Evolutionary conservation across 352 stramenopile genomes (phyloP).

Genomic region (Phytopythium helicoides): DNA sequence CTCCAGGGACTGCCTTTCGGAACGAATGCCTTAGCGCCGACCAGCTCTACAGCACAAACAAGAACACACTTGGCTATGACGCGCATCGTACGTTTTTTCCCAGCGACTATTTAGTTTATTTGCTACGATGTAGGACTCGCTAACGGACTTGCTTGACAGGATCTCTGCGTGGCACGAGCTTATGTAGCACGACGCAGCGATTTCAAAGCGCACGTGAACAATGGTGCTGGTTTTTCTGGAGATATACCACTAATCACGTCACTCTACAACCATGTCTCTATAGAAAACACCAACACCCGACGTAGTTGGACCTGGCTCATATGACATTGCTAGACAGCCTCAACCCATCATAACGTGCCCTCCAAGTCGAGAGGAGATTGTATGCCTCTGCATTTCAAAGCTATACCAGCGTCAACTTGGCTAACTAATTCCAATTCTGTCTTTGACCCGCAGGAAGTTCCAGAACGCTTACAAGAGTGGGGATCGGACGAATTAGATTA

Average conservation of each 20-base stretch:
- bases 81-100: constrained; percentile 57
- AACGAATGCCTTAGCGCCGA: constrained; percentile 62
- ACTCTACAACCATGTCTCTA: constrained; percentile 3
- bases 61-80: constrained; percentile 57
- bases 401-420: no score
- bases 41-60: constrained; percentile 65
- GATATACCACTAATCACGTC: background rate
- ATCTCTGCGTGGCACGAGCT: constrained; percentile 61
- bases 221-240: background rate
- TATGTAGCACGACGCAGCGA: constrained; percentile 63
- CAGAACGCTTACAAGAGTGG: constrained; percentile 49
- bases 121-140: background rate
- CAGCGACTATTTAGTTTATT: background rate
- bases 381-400: constrained; percentile 4
- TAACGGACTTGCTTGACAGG: constrained; percentile 13
- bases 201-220: constrained; percentile 33
- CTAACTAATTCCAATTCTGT: no score
- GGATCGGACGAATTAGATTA: constrained; percentile 25
- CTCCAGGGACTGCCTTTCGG: constrained; percentile 58
- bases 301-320: constrained; percentile 56
- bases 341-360: constrained; percentile 19
- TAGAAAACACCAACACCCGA: constrained; percentile 48
- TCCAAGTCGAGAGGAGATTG: constrained; percentile 15
- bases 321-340: constrained; percentile 34
- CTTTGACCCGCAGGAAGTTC: background rate